These are phyloP conservation scores for Quercus rubra DNA, from an alignment of 306 rosid species.

Conservation along the genomic window DNA sequence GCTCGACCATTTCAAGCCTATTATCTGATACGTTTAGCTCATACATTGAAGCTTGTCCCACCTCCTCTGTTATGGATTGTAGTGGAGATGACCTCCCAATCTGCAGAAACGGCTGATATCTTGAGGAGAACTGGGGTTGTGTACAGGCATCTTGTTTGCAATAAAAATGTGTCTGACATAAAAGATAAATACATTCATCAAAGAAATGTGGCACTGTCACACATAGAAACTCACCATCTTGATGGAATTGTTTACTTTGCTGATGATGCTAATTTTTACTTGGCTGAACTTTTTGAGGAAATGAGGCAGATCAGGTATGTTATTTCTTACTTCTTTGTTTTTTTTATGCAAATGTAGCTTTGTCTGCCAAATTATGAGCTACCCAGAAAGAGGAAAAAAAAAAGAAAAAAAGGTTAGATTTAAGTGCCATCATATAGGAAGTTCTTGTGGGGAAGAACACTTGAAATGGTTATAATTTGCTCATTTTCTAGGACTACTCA, in stretches of 20 bases:
- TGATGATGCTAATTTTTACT: conserved; percentile 61
- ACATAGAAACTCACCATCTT: conserved; percentile 81
- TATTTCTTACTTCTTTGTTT: conserved; percentile 9
- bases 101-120: conserved; percentile 67
- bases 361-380: not conserved
- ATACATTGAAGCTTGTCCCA: conserved; percentile 49
- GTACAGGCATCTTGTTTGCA: conserved; percentile 83
- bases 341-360: not conserved
- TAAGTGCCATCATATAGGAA: not conserved
- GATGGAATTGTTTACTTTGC: conserved; percentile 91
- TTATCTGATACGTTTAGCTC: conserved; percentile 68
- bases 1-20: conserved; percentile 61
- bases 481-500: not conserved
- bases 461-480: not conserved
- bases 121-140: conserved; percentile 71
- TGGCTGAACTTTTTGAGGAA: conserved; percentile 59
- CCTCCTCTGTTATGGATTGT: conserved; percentile 87
- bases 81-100: conserved; percentile 81
- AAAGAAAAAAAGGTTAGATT: not conserved
- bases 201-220: conserved; percentile 72
- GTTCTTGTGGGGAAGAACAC: not conserved
- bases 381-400: not conserved
- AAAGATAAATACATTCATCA: conserved; percentile 54
- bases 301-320: conserved; percentile 83
- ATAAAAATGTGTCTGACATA: conserved; percentile 47